Percentiles rank a stretch among this genome's conserved stretches.
Evolutionary conservation across 495 filamentous ascomycete species (phyloP).

Genomic region (Aspergillus bridgeri): DNA sequence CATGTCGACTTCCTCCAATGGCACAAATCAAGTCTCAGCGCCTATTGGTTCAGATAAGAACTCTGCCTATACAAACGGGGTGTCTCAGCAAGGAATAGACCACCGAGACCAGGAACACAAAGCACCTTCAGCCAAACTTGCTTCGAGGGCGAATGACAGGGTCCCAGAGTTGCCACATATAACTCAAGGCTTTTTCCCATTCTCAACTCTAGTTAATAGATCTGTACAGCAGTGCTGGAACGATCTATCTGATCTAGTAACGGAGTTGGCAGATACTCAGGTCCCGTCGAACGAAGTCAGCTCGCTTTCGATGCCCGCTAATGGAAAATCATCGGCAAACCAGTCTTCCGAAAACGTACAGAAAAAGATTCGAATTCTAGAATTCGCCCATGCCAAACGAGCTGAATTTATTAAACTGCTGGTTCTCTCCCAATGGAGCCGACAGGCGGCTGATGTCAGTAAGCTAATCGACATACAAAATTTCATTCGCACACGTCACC

Average conservation of each 20-base stretch:
- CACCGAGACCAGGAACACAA: conserved; percentile 1
- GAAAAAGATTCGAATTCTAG: conserved; percentile 75
- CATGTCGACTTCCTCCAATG: conserved; percentile 11
- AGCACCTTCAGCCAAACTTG: conserved; percentile 11
- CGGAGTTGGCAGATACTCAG: conserved; percentile 63
- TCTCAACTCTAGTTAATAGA: conserved; percentile 66
- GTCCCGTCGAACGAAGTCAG: conserved; percentile 38
- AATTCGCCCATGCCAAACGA: conserved; percentile 63
- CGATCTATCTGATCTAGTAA: conserved; percentile 66
- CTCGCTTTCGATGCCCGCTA: conserved; percentile 26
- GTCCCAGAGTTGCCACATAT: conserved; percentile 77
- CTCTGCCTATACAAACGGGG: conserved; percentile 30
- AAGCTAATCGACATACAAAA: conserved; percentile 78
- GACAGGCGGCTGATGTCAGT: conserved; percentile 69
- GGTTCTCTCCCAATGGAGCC: conserved; percentile 84
- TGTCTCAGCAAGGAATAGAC: neutral
- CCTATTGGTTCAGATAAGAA: conserved; percentile 25
- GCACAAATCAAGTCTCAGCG: conserved; percentile 15
- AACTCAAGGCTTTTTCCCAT: conserved; percentile 66
- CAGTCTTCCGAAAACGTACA: conserved; percentile 62
- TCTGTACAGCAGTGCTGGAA: conserved; percentile 80
- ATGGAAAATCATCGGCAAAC: conserved; percentile 55
- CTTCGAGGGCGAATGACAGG: conserved; percentile 5
- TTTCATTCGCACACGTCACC: conserved; percentile 61
- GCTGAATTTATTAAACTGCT: conserved; percentile 85